phyloP scores from a whole-genome alignment of 345 rosid species.

The Citrus maxima region DNA sequence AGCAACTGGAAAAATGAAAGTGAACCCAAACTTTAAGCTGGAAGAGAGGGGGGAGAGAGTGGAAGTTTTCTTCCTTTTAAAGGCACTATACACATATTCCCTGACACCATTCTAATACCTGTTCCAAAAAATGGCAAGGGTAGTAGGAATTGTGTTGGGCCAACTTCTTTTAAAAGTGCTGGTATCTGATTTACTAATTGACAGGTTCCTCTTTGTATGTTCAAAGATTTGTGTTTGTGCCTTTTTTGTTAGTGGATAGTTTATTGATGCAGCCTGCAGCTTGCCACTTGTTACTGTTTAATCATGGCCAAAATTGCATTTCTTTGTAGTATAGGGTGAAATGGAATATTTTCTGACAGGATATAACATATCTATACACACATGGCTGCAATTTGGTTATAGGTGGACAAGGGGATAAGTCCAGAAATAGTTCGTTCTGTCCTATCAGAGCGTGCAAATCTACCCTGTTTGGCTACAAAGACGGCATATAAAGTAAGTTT shows the following conservation, averaged over 20 bases:
- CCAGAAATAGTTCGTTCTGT: conserved; percentile 88
- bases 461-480: conserved; percentile 83
- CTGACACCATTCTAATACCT: neutral
- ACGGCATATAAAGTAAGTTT: conserved; percentile 69
- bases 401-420: conserved; percentile 85
- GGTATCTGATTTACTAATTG: neutral
- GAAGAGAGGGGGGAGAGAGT: neutral
- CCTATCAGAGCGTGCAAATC: conserved; percentile 72
- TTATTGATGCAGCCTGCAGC: neutral
- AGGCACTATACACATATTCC: neutral
- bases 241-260: neutral
- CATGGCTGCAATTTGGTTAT: conserved; percentile 17
- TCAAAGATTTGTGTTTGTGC: neutral
- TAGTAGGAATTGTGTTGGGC: neutral
- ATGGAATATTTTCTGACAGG: neutral
- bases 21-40: too few species aligned
- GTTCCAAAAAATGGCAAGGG: neutral
- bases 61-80: neutral
- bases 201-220: neutral
- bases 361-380: neutral
- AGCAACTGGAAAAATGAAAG: neutral
- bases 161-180: neutral
- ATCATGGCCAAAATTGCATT: neutral
- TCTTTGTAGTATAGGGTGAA: neutral
- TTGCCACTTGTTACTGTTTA: neutral